Base-by-base conservation (phyloP, 169 alveolate species). In the Cryptosporidium meleagridis region DNA sequence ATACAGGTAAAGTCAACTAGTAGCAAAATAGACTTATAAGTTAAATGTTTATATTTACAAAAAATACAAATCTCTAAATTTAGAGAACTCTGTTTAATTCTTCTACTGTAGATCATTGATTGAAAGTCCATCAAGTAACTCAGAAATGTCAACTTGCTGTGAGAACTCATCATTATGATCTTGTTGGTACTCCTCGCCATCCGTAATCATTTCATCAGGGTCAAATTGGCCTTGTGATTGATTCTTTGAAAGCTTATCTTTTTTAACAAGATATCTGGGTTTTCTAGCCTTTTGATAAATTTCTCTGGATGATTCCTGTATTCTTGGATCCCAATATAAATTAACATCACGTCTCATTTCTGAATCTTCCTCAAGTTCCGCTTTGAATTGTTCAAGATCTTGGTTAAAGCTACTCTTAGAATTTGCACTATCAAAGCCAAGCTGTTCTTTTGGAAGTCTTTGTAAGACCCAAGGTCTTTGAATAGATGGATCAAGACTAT, bases 341-440 rank as follows among this genome's bases (percentile, higher is more conserved):
- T 93, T 95, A 29, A 96, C 92, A 35, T 94, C 89, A 44, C 87
- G 91, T 87, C 97, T 91, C 75, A 96, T 85, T 53, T 95, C 97
- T 62, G 95, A 95, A 69, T 95, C 97, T 51, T 93, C 95, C 85
- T 95, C 98, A 37, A 96, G 92, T 75, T 96, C 98, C 62, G 93
- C 92, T 92, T 95, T 72, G 94, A 96, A 96, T 70, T 94, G 96
- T 48, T 96, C 97, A 58, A 93, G 92, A 69, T 95, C 96, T 59
- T 93, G 86, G 39, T 95, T 62, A 18, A 31, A 67, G 55, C 12
- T 26, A 12, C 29, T 23, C 29, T 61, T 65, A 26, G 55, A 61
- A 39, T 41, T 29, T 39, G 48, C 18, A 39, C 31, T 5, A 44
- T 80, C 89, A n/a, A 26, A 48, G 35, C 72, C 94, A 35, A 89